Percentiles rank a stretch among this genome's conserved stretches.
These are phyloP conservation scores for Fusarium sp. DNA, from an alignment of 2,329 filamentous ascomycete species.

Conservation along the genomic window DNA sequence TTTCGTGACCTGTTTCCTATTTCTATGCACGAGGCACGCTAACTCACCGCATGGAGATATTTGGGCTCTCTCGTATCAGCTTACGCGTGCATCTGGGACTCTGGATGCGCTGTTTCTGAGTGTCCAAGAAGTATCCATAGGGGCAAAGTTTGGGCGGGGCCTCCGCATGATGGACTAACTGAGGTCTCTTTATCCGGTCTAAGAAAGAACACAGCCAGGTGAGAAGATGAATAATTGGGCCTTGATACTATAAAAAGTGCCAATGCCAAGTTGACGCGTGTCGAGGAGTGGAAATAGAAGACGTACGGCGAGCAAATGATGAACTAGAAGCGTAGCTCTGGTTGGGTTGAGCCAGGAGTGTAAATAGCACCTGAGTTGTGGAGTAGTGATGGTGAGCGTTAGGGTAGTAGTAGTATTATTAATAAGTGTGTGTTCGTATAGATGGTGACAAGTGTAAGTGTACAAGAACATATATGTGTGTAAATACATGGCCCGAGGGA, in stretches of 20 bases:
- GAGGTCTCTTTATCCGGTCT: neutral
- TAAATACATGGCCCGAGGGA: slow-evolving; percentile 41
- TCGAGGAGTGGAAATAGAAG: neutral
- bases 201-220: neutral
- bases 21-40: slow-evolving; percentile 1
- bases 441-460: slow-evolving; percentile 29
- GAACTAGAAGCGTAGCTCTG: neutral
- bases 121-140: slow-evolving; percentile 7
- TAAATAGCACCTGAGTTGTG: slow-evolving; percentile 7
- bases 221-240: slow-evolving; percentile 13
- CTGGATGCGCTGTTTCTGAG: slow-evolving; percentile 16
- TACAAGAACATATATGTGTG: slow-evolving; percentile 40
- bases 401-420: slow-evolving; percentile 35
- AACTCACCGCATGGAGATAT: slow-evolving; percentile 4
- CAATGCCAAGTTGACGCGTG: slow-evolving; percentile 4
- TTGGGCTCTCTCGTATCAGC: slow-evolving; percentile 41
- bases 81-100: slow-evolving; percentile 41
- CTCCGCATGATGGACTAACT: slow-evolving; percentile 9
- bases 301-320: neutral
- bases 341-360: slow-evolving; percentile 2
- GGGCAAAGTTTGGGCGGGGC: slow-evolving; percentile 15
- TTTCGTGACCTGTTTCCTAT: slow-evolving; percentile 1
- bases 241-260: slow-evolving; percentile 1
- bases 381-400: slow-evolving; percentile 21
- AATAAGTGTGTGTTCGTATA: slow-evolving; percentile 38